phyloP scores from a whole-genome alignment of 2,329 filamentous ascomycete species.

The Aspergillus hiratsukae region DNA sequence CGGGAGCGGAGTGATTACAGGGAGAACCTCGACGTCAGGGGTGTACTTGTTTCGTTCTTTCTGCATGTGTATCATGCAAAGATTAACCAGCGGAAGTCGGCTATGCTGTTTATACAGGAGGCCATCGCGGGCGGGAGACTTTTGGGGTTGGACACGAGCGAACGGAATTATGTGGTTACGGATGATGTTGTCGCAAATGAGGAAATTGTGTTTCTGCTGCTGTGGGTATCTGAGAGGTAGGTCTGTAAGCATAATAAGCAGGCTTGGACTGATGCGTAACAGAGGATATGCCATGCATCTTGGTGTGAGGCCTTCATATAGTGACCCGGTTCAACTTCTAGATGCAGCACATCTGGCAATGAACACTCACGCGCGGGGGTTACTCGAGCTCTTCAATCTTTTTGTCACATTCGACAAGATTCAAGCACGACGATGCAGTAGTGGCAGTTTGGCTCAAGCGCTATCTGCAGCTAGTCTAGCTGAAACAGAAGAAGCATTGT shows the following conservation, averaged over 20 bases:
- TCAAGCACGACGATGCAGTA: constrained; percentile 2
- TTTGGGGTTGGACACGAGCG: constrained; percentile 17
- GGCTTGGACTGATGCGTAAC: not conserved
- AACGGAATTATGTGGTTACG: not conserved
- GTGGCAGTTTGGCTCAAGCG: not conserved
- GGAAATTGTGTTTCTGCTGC: constrained; percentile 22
- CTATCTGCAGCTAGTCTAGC: constrained; percentile 9
- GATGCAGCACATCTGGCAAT: not conserved
- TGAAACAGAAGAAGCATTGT: constrained; percentile 18
- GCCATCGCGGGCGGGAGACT: constrained; percentile 21
- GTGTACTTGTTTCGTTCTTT: constrained; percentile 26
- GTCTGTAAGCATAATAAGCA: not conserved
- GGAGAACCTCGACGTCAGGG: constrained; percentile 17
- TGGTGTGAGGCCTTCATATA: constrained; percentile 24
- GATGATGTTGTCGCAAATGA: constrained; percentile 20
- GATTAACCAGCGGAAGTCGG: constrained; percentile 22
- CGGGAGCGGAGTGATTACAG: constrained; percentile 13
- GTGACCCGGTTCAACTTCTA: constrained; percentile 7
- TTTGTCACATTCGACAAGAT: constrained; percentile 24
- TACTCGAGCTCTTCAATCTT: constrained; percentile 21
- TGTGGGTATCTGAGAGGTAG: constrained; percentile 30
- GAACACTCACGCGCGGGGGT: constrained; percentile 19
- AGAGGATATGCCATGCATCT: constrained; percentile 31
- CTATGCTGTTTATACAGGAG: constrained; percentile 29
- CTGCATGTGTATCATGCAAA: constrained; percentile 32